A percentile compares a stretch with the other conserved stretches of the same genome.
phyloP scores from a whole-genome alignment of 805 yeast species.

The Candida easanensis region DNA sequence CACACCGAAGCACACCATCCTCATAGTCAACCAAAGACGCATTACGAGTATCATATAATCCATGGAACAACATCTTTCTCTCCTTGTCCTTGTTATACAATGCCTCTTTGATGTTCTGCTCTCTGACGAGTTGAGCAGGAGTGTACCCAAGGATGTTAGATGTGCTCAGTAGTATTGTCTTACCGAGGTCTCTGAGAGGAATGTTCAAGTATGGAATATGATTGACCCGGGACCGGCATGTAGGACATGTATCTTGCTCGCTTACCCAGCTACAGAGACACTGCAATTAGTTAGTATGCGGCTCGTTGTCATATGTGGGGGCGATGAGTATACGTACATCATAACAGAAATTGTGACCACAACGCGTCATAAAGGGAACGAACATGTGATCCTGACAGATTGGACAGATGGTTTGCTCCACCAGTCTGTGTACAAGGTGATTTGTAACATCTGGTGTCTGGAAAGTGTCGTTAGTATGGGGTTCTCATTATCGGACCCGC shows the following conservation, averaged over 20 bases:
- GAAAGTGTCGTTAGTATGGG: conserved; percentile 2
- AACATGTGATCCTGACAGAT: conserved; percentile 70
- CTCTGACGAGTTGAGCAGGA: conserved; percentile 23
- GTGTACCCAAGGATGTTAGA: background rate
- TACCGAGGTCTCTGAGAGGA: conserved; percentile 45
- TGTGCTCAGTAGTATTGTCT: conserved; percentile 36
- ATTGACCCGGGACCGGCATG: conserved; percentile 52
- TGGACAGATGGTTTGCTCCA: conserved; percentile 44
- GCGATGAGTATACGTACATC: conserved; percentile 23
- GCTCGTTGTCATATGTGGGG: background rate
- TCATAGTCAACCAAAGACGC: conserved; percentile 51
- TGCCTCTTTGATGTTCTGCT: conserved; percentile 29
- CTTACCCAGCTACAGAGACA: conserved; percentile 64
- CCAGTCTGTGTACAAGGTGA: conserved; percentile 19
- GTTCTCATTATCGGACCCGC: background rate
- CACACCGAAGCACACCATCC: conserved; percentile 74
- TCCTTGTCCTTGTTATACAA: conserved; percentile 40
- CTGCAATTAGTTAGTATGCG: conserved; percentile 3
- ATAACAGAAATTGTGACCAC: conserved; percentile 79
- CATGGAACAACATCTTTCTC: conserved; percentile 42
- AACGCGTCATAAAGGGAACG: conserved; percentile 57
- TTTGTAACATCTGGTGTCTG: conserved; percentile 15
- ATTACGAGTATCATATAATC: conserved; percentile 41
- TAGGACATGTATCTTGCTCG: conserved; percentile 60
- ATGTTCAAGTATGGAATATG: conserved; percentile 53